Conservation (phyloP, 495 filamentous ascomycete genomes). For the Hyaloscypha hepaticicola region DNA sequence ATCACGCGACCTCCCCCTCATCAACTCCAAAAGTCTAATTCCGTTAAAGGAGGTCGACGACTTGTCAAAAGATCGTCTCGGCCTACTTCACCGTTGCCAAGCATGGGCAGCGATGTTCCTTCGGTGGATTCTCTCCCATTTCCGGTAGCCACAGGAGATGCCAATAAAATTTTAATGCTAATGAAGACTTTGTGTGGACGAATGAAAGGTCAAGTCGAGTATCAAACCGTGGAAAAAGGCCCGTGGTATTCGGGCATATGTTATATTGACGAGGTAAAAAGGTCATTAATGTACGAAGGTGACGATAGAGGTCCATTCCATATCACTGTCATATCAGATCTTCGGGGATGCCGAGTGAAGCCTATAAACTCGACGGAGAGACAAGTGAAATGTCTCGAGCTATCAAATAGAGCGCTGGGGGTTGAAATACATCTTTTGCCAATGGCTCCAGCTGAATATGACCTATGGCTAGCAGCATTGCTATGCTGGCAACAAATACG, state of each 20-base stretch:
- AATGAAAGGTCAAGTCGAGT: constrained; percentile 70
- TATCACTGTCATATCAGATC: constrained; percentile 64
- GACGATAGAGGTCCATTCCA: constrained; percentile 49
- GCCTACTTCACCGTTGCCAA: constrained; percentile 48
- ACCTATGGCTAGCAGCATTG: constrained; percentile 89
- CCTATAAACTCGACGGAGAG: constrained; percentile 63
- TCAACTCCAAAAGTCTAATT: constrained; percentile 39
- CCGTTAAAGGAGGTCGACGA: constrained; percentile 43
- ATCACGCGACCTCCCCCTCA: constrained; percentile 33
- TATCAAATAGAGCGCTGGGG: constrained; percentile 68
- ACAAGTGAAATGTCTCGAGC: constrained; percentile 71
- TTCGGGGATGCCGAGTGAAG: constrained; percentile 82
- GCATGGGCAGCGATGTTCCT: constrained; percentile 34
- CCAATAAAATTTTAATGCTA: constrained; percentile 60
- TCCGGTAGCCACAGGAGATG: constrained; percentile 59
- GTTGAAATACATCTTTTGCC: constrained; percentile 75
- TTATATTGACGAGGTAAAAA: constrained; percentile 66
- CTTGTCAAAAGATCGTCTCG: constrained; percentile 48
- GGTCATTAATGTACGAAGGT: constrained; percentile 61
- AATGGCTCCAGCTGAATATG: constrained; percentile 70
- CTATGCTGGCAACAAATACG: constrained; percentile 92
- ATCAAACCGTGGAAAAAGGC: constrained; percentile 52
- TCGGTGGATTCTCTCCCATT: constrained; percentile 53
- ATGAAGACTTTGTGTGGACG: constrained; percentile 68
- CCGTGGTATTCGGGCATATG: constrained; percentile 62